A percentile compares a stretch with the other conserved stretches of the same genome.
Conservation (phyloP, 1,139 yeast genomes). For the Candida glucosophila region DNA sequence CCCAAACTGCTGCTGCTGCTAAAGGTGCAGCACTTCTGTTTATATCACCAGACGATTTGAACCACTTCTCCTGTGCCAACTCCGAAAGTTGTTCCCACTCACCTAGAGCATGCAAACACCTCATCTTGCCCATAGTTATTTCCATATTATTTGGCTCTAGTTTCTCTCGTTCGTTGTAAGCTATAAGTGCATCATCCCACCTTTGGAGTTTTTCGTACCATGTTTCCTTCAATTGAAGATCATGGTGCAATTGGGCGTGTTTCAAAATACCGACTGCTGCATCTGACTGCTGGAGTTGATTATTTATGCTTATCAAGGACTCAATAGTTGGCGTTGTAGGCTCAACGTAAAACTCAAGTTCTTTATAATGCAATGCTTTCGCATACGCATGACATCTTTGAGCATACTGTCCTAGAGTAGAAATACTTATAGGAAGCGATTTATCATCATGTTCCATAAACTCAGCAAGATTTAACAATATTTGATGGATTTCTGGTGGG, state of each 20-base stretch:
- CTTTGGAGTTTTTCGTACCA: constrained; percentile 96
- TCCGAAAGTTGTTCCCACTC: constrained; percentile 94
- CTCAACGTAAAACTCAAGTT: constrained; percentile 87
- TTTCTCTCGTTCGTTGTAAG: constrained; percentile 69
- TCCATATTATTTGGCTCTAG: constrained; percentile 57
- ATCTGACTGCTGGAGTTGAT: constrained; percentile 91
- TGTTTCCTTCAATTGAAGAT: constrained; percentile 85
- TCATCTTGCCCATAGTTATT: constrained; percentile 93
- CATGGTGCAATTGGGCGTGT: constrained; percentile 92
- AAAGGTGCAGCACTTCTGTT: constrained; percentile 88
- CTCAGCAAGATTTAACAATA: constrained; percentile 81
- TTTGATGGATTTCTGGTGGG: constrained; percentile 94
- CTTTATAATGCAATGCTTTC: constrained; percentile 92
- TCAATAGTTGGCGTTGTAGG: constrained; percentile 92
- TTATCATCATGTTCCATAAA: constrained; percentile 97
- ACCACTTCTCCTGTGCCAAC: constrained; percentile 84
- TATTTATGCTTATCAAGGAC: constrained; percentile 83
- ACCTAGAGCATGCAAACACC: constrained; percentile 94
- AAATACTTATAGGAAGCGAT: constrained; percentile 81
- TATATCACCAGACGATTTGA: constrained; percentile 58
- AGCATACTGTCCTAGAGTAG: constrained; percentile 87
- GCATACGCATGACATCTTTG: constrained; percentile 97
- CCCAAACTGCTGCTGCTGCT: constrained; percentile 99
- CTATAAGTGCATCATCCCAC: constrained; percentile 96
- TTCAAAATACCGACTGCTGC: constrained; percentile 96